Base-by-base conservation (phyloP, 2,329 filamentous ascomycete species). In the Hymenoscyphus fructigenus region DNA sequence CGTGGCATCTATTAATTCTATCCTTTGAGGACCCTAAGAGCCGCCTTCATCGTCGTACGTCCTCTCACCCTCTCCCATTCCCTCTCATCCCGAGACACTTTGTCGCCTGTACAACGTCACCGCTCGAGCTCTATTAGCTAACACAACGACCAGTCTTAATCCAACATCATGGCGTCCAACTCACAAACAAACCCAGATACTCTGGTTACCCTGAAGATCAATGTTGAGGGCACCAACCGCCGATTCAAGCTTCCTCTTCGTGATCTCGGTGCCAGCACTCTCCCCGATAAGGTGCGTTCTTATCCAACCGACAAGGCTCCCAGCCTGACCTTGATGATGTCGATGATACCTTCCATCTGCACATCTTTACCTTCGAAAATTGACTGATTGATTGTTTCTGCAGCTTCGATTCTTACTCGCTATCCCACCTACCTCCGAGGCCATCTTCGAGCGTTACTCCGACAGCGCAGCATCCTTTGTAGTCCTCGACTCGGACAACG, bases 181-280 rank as follows among this genome's bases (percentile, higher is more conserved):
- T 64, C 70, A 14, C 62, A 73, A 29, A 71, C 73, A 7, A 75
- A 75, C 61, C 85, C 87, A 63, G 90, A 93, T 68, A 92, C 91
- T 61, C 81, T 86, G 69, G 91, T 98, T 79, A 92, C 90, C 70
- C 82, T 97, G 80, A 98, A 98, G 83, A 85, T 96, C 75, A 85
- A 87, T 74, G 87, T 90, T 75, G 87, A 93, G 75, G 91, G 91
- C 66, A 82, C 80, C 74, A 90, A 88, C 74, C 88, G 91, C 74
- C 91, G 93, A 73, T 91, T 96, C 82, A 97, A 96, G 85, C 85
- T 98, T 69, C 90, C 92, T 63, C 85, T 98, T 75, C 88, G 89
- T 76, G 94, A 98, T 71, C 88, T 98, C 64, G 87, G 87, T 68
- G 87, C 90, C 59, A 82, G 81, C 69, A 84, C 87, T 57, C 86